phyloP scores from a whole-genome alignment of 805 yeast genomes.

The Metschnikowia similis region DNA sequence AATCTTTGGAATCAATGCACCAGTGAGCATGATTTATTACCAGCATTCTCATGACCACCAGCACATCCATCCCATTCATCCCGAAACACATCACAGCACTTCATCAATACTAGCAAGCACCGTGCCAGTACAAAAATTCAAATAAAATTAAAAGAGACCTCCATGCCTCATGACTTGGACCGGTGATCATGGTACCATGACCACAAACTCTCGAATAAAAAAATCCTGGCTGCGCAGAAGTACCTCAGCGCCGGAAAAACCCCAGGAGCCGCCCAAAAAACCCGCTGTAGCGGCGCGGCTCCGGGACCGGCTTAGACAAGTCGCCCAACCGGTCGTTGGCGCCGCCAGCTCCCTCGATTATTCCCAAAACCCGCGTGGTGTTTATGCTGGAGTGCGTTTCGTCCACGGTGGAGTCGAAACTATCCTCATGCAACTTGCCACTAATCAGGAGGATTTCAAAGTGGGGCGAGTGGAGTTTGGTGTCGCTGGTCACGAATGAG shows the following conservation, averaged over 20 bases:
- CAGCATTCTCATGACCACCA: too few relatives aligned
- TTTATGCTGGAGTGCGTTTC: neutral
- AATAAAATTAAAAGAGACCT: too few relatives aligned
- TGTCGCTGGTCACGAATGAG: conserved; percentile 10
- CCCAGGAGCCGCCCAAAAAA: neutral
- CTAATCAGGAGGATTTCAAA: neutral
- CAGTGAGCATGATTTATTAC: too few relatives aligned
- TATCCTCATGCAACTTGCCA: neutral
- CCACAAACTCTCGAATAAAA: too few relatives aligned
- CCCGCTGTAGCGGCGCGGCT: neutral
- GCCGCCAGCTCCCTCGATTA: neutral
- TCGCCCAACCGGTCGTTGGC: neutral
- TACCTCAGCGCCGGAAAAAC: neutral
- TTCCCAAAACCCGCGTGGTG: neutral
- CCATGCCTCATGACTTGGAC: too few relatives aligned
- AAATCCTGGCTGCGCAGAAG: too few relatives aligned
- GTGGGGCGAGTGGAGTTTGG: neutral
- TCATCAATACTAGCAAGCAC: too few relatives aligned
- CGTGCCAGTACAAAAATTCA: too few relatives aligned
- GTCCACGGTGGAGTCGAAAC: neutral
- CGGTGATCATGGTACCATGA: too few relatives aligned
- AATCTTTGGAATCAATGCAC: too few relatives aligned
- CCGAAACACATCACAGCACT: too few relatives aligned
- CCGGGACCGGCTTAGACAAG: neutral
- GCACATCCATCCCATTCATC: too few relatives aligned